A percentile compares a stretch with the other conserved stretches of the same genome.
These are phyloP conservation scores for Bipolaris bicolor DNA, from an alignment of 2,329 filamentous ascomycete genomes.

Conservation along the genomic window DNA sequence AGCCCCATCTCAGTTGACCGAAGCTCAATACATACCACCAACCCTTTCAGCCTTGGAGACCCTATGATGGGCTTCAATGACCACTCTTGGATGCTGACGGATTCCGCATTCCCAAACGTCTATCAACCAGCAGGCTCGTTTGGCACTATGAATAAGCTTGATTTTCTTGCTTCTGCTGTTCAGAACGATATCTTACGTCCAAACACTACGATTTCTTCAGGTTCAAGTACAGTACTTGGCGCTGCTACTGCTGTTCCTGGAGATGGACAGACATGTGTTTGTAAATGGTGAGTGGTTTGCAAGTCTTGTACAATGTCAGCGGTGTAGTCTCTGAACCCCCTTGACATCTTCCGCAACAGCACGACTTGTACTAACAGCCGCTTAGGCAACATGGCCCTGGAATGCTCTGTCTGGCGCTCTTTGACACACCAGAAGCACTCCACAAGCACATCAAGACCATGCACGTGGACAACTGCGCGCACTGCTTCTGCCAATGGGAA, in stretches of 20 bases:
- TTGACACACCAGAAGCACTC: conserved; percentile 36
- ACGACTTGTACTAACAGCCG: neutral
- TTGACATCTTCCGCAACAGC: neutral
- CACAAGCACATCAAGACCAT: conserved; percentile 46
- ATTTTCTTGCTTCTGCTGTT: conserved; percentile 38
- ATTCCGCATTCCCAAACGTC: conserved; percentile 27
- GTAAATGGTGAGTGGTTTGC: conserved; percentile 36
- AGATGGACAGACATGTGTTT: conserved; percentile 28
- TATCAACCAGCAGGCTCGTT: conserved; percentile 20
- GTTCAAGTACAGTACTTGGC: conserved; percentile 9
- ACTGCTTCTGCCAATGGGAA: conserved; percentile 47
- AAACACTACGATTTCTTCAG: conserved; percentile 14
- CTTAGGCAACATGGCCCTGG: conserved; percentile 34
- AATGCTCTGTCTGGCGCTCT: conserved; percentile 37
- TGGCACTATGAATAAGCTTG: conserved; percentile 30
- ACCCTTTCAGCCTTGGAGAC: conserved; percentile 26
- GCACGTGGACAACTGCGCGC: conserved; percentile 44
- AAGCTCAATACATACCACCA: conserved; percentile 20
- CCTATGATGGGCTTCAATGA: conserved; percentile 31
- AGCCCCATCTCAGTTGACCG: conserved; percentile 27
- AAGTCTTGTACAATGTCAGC: neutral
- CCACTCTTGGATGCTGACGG: conserved; percentile 38
- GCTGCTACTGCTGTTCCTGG: conserved; percentile 7
- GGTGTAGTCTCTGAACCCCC: too few relatives aligned
- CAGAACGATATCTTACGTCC: conserved; percentile 36